A percentile compares a stretch with the other conserved stretches of the same genome.
phyloP scores from a whole-genome alignment of 2,329 filamentous ascomycete genomes.

The Ceratocystis colombiana region DNA sequence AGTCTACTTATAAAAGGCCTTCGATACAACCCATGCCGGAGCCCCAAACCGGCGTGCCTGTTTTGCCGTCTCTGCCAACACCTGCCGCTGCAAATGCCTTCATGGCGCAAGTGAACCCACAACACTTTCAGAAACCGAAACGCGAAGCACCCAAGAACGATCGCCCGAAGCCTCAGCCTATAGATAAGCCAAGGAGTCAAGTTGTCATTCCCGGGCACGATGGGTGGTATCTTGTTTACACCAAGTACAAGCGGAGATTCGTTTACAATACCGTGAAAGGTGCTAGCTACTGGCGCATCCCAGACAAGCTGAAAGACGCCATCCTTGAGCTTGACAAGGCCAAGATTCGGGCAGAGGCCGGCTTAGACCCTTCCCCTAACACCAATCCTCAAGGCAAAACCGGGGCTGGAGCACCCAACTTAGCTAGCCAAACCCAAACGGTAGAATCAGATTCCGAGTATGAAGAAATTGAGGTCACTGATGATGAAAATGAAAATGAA shows the following conservation, averaged over 20 bases:
- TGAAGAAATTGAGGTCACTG: conserved; percentile 56
- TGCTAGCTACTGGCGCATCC: conserved; percentile 90
- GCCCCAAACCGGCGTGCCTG: not conserved
- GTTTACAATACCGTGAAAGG: conserved; percentile 81
- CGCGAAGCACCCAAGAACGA: conserved; percentile 36
- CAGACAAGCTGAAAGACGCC: conserved; percentile 70
- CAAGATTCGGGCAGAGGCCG: conserved; percentile 51
- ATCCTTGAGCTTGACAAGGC: conserved; percentile 64
- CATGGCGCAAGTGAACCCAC: conserved; percentile 42
- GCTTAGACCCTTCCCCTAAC: conserved; percentile 21
- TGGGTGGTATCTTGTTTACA: conserved; percentile 88
- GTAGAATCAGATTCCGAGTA: conserved; percentile 48
- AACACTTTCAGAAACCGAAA: conserved; percentile 34
- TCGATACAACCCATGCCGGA: conserved; percentile 30
- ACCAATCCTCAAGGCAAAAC: not conserved
- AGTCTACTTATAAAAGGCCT: conserved; percentile 82
- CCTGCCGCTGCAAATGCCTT: conserved; percentile 51
- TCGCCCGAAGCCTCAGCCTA: conserved; percentile 55
- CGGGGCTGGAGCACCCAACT: not conserved
- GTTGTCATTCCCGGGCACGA: conserved; percentile 68
- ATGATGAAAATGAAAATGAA: conserved; percentile 41
- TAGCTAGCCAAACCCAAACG: not conserved
- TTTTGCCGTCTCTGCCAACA: conserved; percentile 37
- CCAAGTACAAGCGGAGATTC: conserved; percentile 79
- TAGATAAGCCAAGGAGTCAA: conserved; percentile 73